Evolutionary conservation across 148 eudicot genomes (phyloP), one percentile per base, ranked within the genome.

Genomic region (Nyssa sinensis): DNA sequence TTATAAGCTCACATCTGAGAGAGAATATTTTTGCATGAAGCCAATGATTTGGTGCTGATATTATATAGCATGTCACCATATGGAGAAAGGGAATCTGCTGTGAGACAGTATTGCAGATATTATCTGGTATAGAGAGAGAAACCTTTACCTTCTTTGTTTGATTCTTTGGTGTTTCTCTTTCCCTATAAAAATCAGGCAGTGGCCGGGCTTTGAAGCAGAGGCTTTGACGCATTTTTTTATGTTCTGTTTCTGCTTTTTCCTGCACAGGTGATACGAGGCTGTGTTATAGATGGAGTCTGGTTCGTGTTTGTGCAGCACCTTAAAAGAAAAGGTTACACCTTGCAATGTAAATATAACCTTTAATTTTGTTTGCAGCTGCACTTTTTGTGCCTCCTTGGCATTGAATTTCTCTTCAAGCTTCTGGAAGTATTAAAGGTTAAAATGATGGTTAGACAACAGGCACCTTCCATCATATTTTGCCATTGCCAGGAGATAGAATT

Each of bases 121-220:
- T 39, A 3, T 39, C 44, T 1, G 44, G 44, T n/a, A n/a, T n/a
- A n/a, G n/a, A n/a, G n/a, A n/a, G n/a, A n/a, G n/a, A n/a, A n/a
- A n/a, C n/a, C n/a, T n/a, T 39, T 70, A 86, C 94, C 93, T 83
- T 90, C 70, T 81, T 72, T 66, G 63, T 78, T 29, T 80, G 77
- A 41, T 72, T 70, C 70, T 62, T 83, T 53, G 77, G 71, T 35
- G 75, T 66, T 84, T 86, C 93, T 55, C 65, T 85, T 71, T 83
- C 86, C 78, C 73, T 81, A 28, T 81, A 87, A 37, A 84, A 84
- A 35, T 89, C 84, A 37, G 92, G 91, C 16, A 88, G 83, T 24
- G 93, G 88, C 69, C 86, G 85, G 33, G 90, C 89, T 85, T 84
- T 91, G 80, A 91, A 90, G 84, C 93, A 93, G 75, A 93, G 82